These are phyloP conservation scores for Cryptosporidium ubiquitum DNA, from an alignment of 169 alveolate genomes.

Conservation along the genomic window DNA sequence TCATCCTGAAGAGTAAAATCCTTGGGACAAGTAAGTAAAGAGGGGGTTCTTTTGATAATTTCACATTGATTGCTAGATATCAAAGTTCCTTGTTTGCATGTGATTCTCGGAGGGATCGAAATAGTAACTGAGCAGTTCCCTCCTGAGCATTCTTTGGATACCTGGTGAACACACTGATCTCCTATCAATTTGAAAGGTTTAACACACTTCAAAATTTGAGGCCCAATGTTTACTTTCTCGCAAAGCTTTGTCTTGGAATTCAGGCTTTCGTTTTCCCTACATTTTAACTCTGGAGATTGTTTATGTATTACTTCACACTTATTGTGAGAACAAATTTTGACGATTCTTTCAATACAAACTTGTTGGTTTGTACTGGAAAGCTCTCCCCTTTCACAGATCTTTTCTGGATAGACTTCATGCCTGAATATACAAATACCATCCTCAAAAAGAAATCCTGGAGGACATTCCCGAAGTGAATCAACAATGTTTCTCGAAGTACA, in stretches of 20 bases:
- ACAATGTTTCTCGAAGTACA: conserved; percentile 28
- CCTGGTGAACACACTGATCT: conserved; percentile 60
- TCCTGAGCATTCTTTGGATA: conserved; percentile 45
- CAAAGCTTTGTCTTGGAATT: conserved; percentile 19
- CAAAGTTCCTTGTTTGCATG: conserved; percentile 34
- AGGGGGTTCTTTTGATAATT: conserved; percentile 34
- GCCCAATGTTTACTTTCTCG: conserved; percentile 1
- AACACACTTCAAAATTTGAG: conserved; percentile 44
- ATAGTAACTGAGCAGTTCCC: conserved; percentile 54
- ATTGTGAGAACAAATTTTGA: background rate
- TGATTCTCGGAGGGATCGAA: conserved; percentile 22
- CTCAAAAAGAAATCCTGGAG: conserved; percentile 14
- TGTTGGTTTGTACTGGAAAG: background rate
- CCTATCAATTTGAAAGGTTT: conserved; percentile 66
- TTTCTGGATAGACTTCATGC: conserved; percentile 10
- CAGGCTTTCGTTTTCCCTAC: conserved; percentile 16
- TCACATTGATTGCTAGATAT: conserved; percentile 46
- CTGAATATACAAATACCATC: conserved; percentile 40
- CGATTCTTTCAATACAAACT: conserved; percentile 28
- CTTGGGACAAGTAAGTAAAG: conserved; percentile 31
- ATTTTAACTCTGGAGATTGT: conserved; percentile 12
- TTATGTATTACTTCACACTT: conserved; percentile 18
- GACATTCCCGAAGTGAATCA: conserved; percentile 15
- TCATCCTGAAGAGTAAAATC: conserved; percentile 28
- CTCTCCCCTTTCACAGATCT: conserved; percentile 9